These are phyloP conservation scores for Leccinum colubrinum DNA, from an alignment of 1,284 basidiomycete genomes.

Conservation along the genomic window DNA sequence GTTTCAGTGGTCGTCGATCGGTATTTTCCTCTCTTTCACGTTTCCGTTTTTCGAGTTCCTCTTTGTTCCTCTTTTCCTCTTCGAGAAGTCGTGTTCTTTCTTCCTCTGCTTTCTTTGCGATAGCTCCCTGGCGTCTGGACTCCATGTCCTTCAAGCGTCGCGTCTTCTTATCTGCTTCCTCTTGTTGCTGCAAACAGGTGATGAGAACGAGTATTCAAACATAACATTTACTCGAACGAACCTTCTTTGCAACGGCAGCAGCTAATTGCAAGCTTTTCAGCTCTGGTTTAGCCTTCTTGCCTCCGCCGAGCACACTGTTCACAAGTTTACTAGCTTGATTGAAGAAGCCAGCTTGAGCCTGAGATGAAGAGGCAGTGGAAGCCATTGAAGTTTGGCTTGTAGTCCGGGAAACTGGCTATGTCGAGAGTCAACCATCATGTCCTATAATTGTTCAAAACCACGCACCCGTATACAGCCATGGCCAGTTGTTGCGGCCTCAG, in stretches of 20 bases:
- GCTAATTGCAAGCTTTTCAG: constrained; percentile 85
- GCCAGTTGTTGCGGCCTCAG: constrained; percentile 39
- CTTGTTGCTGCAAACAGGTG: constrained; percentile 66
- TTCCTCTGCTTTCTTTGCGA: constrained; percentile 77
- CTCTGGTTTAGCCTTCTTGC: constrained; percentile 65
- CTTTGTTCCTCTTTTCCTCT: constrained; percentile 67
- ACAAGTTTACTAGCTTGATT: constrained; percentile 66
- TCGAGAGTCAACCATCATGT: constrained; percentile 2
- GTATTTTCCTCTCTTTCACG: constrained; percentile 73
- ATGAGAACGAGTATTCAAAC: constrained; percentile 8
- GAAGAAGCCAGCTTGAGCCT: constrained; percentile 59
- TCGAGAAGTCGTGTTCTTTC: constrained; percentile 63
- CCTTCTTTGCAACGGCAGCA: constrained; percentile 80
- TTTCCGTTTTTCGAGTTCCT: constrained; percentile 69
- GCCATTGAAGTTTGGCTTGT: constrained; percentile 53
- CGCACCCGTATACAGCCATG: constrained; percentile 41
- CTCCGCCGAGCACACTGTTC: constrained; percentile 58
- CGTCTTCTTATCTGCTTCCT: constrained; percentile 78
- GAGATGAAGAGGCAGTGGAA: constrained; percentile 50
- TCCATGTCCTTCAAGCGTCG: constrained; percentile 78
- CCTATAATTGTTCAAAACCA: not conserved
- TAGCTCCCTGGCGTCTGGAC: constrained; percentile 63
- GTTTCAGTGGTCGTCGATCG: constrained; percentile 57
- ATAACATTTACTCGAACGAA: constrained; percentile 30
- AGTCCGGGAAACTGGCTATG: constrained; percentile 28